phyloP scores from a whole-genome alignment of 768 basidiomycete genomes.

The Tylopilus sp. region DNA sequence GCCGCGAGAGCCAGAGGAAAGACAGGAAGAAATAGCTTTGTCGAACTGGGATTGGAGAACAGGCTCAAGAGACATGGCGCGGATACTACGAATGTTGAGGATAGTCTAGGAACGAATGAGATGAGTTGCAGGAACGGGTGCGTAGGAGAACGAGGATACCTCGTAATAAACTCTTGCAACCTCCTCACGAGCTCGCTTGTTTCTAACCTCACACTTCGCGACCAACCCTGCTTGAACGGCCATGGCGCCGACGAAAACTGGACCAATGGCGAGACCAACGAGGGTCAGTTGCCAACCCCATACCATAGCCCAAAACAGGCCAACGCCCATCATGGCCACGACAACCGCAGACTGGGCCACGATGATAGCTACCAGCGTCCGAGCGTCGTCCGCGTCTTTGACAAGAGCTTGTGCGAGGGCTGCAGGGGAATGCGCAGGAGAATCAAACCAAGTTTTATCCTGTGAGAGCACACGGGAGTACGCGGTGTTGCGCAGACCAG shows the following conservation, averaged over 20 bases:
- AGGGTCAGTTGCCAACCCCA: conserved; percentile 92
- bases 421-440: conserved; percentile 52
- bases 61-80: conserved; percentile 79
- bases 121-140: not conserved
- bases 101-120: conserved; percentile 48
- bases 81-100: conserved; percentile 80
- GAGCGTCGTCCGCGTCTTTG: conserved; percentile 89
- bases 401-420: conserved; percentile 71
- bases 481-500: conserved; percentile 52
- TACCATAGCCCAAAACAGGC: conserved; percentile 85
- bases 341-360: conserved; percentile 73
- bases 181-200: conserved; percentile 84
- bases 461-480: conserved; percentile 65
- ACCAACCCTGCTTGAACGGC: conserved; percentile 71
- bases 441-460: conserved; percentile 88
- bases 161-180: conserved; percentile 85
- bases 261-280: conserved; percentile 82
- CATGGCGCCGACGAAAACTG: conserved; percentile 76
- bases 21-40: conserved; percentile 53
- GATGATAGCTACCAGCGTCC: conserved; percentile 69
- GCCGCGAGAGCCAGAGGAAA: conserved; percentile 67
- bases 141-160: conserved; percentile 38
- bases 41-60: conserved; percentile 73
- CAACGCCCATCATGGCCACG: conserved; percentile 74
- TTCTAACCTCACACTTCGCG: conserved; percentile 66